These are phyloP conservation scores for Tetrahymena malaccensis DNA, from an alignment of 73 alveolate species.

Conservation along the genomic window DNA sequence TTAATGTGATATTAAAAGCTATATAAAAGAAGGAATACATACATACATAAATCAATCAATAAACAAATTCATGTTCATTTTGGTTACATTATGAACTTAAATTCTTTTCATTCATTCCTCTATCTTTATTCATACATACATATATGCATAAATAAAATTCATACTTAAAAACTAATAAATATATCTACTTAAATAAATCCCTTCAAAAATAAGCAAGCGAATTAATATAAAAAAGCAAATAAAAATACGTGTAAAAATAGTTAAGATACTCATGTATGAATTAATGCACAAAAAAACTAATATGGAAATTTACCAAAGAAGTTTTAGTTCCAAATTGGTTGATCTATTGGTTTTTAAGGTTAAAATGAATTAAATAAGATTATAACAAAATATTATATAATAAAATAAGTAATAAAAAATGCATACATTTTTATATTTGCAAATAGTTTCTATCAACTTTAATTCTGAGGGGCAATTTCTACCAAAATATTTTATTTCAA, in stretches of 20 bases:
- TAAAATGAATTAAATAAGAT: neutral
- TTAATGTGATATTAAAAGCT: neutral
- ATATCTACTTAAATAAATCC: neutral
- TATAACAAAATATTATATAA: neutral
- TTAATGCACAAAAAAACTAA: too few relatives aligned
- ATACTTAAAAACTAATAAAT: neutral
- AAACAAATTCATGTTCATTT: neutral
- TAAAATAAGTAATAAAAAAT: neutral
- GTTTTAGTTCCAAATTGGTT: neutral
- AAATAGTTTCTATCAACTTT: neutral
- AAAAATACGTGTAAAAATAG: too few relatives aligned
- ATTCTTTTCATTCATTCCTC: neutral
- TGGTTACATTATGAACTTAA: neutral
- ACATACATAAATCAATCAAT: too few relatives aligned
- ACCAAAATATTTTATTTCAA: neutral
- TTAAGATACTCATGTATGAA: too few relatives aligned
- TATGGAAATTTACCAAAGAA: too few relatives aligned
- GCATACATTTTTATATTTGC: neutral
- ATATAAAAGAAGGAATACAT: neutral
- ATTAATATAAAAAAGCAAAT: too few relatives aligned
- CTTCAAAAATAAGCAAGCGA: neutral
- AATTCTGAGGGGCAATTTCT: neutral
- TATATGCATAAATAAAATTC: neutral
- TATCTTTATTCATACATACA: neutral
- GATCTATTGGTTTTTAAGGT: too few relatives aligned